Evolutionary conservation across 1,284 basidiomycete genomes (phyloP).

Genomic region (Volvariella volvacea): DNA sequence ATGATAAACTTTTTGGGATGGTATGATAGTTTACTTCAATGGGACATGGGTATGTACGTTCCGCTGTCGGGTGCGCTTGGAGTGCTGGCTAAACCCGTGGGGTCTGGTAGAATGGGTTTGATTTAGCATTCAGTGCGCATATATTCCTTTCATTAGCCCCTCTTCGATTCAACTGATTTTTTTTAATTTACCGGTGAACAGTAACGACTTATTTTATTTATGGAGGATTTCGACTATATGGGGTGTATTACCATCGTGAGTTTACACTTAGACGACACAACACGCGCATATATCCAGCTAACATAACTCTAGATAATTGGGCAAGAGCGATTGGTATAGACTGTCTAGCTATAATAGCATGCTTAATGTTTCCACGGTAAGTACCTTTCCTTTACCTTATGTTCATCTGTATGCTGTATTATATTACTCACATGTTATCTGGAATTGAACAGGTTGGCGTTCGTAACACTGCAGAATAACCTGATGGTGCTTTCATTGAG

Average conservation of each 20-base stretch:
- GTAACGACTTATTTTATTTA: slow-evolving; percentile 78
- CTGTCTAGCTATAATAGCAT: slow-evolving; percentile 72
- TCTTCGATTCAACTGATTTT: slow-evolving; percentile 1
- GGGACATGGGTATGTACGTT: slow-evolving; percentile 67
- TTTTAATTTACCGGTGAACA: too few species aligned
- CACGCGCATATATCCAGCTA: slow-evolving; percentile 1
- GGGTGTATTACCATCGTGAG: slow-evolving; percentile 59
- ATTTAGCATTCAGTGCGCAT: slow-evolving; percentile 69
- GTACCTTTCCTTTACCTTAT: slow-evolving; percentile 9
- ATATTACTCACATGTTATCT: too few species aligned
- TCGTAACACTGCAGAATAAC: slow-evolving; percentile 84
- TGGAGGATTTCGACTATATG: slow-evolving; percentile 65
- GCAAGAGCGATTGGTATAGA: slow-evolving; percentile 64
- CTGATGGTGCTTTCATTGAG: slow-evolving; percentile 75
- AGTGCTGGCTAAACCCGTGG: slow-evolving; percentile 1
- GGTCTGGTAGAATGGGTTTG: slow-evolving; percentile 74
- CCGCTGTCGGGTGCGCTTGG: neutral
- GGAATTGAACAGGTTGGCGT: slow-evolving; percentile 78
- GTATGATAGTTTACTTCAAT: slow-evolving; percentile 64
- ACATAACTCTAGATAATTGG: slow-evolving; percentile 39
- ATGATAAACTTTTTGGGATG: too few species aligned
- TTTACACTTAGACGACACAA: too few species aligned
- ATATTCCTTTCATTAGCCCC: neutral
- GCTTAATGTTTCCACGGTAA: slow-evolving; percentile 81
- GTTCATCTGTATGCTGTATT: neutral